Conservation (phyloP, 2,329 filamentous ascomycete species). For the Monilinia vaccinii-corymbosi region DNA sequence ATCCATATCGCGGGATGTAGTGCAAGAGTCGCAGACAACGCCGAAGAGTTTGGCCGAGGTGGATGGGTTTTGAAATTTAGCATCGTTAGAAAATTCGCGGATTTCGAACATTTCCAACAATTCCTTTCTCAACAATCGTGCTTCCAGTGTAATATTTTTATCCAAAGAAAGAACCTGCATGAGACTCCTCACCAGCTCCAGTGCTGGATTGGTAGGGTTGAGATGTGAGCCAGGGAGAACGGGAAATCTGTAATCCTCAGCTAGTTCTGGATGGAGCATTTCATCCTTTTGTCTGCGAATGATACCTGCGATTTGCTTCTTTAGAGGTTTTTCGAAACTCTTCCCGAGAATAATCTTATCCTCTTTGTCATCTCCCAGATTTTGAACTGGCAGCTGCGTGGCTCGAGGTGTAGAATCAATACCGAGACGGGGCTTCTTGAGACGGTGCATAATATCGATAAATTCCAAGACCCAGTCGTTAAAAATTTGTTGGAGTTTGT, state of each 20-base stretch:
- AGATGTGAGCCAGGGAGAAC: conserved; percentile 64
- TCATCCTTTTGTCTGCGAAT: conserved; percentile 81
- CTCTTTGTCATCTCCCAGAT: conserved; percentile 48
- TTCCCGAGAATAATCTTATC: conserved; percentile 63
- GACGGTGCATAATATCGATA: conserved; percentile 82
- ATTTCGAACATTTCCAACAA: conserved; percentile 86
- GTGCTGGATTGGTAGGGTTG: conserved; percentile 58
- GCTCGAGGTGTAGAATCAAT: conserved; percentile 44
- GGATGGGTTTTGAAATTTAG: conserved; percentile 79
- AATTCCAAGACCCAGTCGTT: conserved; percentile 92
- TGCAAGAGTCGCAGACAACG: conserved; percentile 84
- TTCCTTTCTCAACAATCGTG: conserved; percentile 79
- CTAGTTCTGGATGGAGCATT: conserved; percentile 79
- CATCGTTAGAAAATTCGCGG: conserved; percentile 83
- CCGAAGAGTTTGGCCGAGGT: conserved; percentile 64
- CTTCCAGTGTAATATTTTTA: conserved; percentile 82
- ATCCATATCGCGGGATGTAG: conserved; percentile 79
- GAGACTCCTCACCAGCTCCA: conserved; percentile 86
- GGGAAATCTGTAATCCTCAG: conserved; percentile 80
- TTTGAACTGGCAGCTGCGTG: conserved; percentile 48
- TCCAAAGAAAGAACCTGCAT: conserved; percentile 90
- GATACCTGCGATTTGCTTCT: conserved; percentile 77
- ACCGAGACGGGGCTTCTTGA: conserved; percentile 56
- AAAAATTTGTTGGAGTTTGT: conserved; percentile 73
- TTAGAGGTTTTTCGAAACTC: conserved; percentile 77